phyloP scores from a whole-genome alignment of 2,329 filamentous ascomycete genomes.

The Colletotrichum ledebouriae region DNA sequence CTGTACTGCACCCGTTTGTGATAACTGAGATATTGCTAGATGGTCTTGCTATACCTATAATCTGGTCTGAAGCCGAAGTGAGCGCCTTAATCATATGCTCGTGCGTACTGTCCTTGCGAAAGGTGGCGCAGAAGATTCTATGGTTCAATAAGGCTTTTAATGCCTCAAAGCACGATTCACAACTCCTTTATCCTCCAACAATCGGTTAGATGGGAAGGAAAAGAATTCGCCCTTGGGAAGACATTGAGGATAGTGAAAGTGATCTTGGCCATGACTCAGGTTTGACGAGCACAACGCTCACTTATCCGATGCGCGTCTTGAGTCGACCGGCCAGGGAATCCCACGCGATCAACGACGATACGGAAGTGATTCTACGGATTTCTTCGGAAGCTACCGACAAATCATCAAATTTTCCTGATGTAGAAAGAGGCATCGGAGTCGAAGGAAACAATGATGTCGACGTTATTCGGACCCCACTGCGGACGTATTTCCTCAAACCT shows the following conservation, averaged over 20 bases:
- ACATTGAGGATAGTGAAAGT: background rate
- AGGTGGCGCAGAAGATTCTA: slow-evolving; percentile 46
- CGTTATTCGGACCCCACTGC: background rate
- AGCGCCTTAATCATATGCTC: slow-evolving; percentile 50
- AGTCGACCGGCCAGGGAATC: background rate
- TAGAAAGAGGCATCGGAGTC: background rate
- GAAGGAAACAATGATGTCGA: background rate
- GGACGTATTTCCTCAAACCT: background rate
- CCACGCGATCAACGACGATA: background rate
- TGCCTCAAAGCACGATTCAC: slow-evolving; percentile 39
- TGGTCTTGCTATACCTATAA: slow-evolving; percentile 46
- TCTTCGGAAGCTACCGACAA: background rate
- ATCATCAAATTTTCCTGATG: background rate
- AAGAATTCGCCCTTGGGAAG: background rate
- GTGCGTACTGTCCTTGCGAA: slow-evolving; percentile 49
- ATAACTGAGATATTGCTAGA: slow-evolving; percentile 41
- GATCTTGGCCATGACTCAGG: background rate
- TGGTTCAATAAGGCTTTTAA: slow-evolving; percentile 46
- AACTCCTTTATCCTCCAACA: background rate
- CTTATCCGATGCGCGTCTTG: slow-evolving; percentile 13
- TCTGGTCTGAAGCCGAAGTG: slow-evolving; percentile 50
- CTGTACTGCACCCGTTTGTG: too few relatives aligned
- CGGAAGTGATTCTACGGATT: background rate
- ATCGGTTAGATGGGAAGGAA: slow-evolving; percentile 14
- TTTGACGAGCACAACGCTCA: slow-evolving; percentile 11